Conservation (phyloP, 2,329 filamentous ascomycete species). For the Pseudohalonectria lignicola region DNA sequence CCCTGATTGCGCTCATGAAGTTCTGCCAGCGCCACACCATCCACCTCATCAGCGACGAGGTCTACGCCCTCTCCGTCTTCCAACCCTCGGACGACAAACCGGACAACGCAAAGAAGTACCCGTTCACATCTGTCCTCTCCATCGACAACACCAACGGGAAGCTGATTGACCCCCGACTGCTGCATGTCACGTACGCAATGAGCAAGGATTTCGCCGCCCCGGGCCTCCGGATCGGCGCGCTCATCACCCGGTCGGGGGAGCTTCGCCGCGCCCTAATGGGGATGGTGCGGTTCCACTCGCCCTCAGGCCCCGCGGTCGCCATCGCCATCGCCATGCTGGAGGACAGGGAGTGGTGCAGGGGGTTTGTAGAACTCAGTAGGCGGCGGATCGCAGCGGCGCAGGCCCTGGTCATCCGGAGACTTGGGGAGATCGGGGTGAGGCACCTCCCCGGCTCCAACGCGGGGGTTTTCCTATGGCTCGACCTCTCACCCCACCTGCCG, state of each 20-base stretch:
- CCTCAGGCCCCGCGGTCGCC: constrained; percentile 30
- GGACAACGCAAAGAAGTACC: constrained; percentile 7
- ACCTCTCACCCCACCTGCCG: constrained; percentile 33
- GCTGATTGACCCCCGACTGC: constrained; percentile 32
- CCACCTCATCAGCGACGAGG: constrained; percentile 47
- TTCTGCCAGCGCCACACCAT: constrained; percentile 37
- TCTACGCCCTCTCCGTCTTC: constrained; percentile 43
- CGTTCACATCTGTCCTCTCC: constrained; percentile 38
- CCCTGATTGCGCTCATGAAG: constrained; percentile 29
- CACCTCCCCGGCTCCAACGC: constrained; percentile 39
- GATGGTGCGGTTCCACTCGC: constrained; percentile 32
- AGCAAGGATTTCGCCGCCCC: constrained; percentile 41
- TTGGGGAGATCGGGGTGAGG: constrained; percentile 28
- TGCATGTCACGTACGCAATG: constrained; percentile 38
- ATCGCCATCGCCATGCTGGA: constrained; percentile 32
- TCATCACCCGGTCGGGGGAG: constrained; percentile 26
- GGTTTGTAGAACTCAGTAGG: constrained; percentile 26
- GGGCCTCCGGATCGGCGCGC: constrained; percentile 36
- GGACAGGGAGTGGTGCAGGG: constrained; percentile 29
- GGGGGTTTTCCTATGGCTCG: constrained; percentile 45
- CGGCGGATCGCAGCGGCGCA: constrained; percentile 25
- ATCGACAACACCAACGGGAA: constrained; percentile 21
- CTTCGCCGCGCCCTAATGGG: constrained; percentile 23
- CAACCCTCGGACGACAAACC: constrained; percentile 20
- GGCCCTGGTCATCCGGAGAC: constrained; percentile 21